Percentiles rank a stretch among this genome's conserved stretches.
These are phyloP conservation scores for Botrytis byssoidea DNA, from an alignment of 2,329 filamentous ascomycete genomes.

Conservation along the genomic window DNA sequence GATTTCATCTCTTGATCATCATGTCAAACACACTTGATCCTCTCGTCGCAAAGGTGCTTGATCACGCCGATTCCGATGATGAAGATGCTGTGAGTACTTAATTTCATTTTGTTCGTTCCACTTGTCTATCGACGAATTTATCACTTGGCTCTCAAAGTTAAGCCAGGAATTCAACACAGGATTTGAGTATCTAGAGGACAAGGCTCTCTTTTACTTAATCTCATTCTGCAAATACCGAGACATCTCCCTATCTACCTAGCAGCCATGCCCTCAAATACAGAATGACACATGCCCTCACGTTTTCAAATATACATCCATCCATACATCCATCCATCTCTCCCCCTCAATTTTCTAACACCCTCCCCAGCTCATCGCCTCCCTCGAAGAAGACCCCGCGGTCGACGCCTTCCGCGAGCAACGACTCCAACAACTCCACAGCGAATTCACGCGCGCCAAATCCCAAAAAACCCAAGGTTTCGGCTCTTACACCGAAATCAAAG, in stretches of 20 bases:
- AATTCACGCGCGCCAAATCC: constrained; percentile 51
- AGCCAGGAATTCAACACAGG: not conserved
- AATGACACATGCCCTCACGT: not conserved
- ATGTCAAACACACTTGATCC: constrained; percentile 43
- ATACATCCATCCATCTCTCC: not conserved
- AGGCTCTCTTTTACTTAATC: not conserved
- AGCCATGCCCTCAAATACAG: not conserved
- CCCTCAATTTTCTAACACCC: not conserved
- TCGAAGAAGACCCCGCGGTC: constrained; percentile 52
- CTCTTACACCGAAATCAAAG: constrained; percentile 54
- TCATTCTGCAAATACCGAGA: not conserved
- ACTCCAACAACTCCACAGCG: constrained; percentile 56
- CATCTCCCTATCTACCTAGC: not conserved
- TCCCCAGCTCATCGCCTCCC: constrained; percentile 54
- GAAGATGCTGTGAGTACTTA: constrained; percentile 47
- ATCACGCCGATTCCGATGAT: constrained; percentile 47
- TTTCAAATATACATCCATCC: not conserved
- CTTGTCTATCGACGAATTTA: not conserved
- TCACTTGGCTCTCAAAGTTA: not conserved
- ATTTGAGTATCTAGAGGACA: not conserved
- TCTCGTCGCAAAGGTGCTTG: constrained; percentile 51
- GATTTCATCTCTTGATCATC: not conserved
- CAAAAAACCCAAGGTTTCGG: constrained; percentile 52
- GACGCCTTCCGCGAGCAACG: constrained; percentile 56
- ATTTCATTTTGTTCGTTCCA: not conserved